These are phyloP conservation scores for Debaryomyces udenii DNA, from an alignment of 1,139 yeast genomes.

Conservation along the genomic window DNA sequence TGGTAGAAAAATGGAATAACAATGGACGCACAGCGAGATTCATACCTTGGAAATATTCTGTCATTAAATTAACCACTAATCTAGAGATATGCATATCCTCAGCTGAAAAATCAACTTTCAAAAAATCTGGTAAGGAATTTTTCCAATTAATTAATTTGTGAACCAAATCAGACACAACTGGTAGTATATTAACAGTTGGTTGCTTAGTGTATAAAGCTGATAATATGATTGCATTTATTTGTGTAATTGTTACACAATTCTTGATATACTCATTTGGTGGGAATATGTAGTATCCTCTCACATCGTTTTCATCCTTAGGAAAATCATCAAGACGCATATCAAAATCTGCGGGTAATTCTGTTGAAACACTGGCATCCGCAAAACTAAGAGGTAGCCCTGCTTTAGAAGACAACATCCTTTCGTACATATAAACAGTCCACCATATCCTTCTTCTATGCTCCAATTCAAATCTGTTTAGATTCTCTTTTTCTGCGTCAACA, in stretches of 20 bases:
- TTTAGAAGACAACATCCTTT: conserved; percentile 81
- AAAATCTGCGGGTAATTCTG: conserved; percentile 75
- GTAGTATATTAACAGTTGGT: conserved; percentile 72
- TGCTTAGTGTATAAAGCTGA: conserved; percentile 75
- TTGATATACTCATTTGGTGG: conserved; percentile 81
- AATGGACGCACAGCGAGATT: conserved; percentile 82
- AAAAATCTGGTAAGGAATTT: conserved; percentile 61
- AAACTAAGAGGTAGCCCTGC: conserved; percentile 82
- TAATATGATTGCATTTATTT: conserved; percentile 74
- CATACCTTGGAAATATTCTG: conserved; percentile 85
- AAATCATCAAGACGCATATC: conserved; percentile 59
- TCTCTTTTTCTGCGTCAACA: conserved; percentile 75
- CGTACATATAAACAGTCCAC: conserved; percentile 94
- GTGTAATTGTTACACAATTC: conserved; percentile 80
- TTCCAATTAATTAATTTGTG: conserved; percentile 74
- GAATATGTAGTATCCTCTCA: conserved; percentile 62
- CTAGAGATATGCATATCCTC: conserved; percentile 63
- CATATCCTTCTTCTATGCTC: conserved; percentile 83
- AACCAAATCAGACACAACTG: conserved; percentile 72
- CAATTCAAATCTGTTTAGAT: conserved; percentile 62
- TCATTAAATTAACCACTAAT: conserved; percentile 74
- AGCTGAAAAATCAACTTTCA: conserved; percentile 64
- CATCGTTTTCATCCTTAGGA: conserved; percentile 53
- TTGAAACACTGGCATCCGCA: conserved; percentile 76
- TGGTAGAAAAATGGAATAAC: conserved; percentile 75